Evolutionary conservation across 2,329 filamentous ascomycete genomes (phyloP).

Genomic region (Bipolaris zeicola): DNA sequence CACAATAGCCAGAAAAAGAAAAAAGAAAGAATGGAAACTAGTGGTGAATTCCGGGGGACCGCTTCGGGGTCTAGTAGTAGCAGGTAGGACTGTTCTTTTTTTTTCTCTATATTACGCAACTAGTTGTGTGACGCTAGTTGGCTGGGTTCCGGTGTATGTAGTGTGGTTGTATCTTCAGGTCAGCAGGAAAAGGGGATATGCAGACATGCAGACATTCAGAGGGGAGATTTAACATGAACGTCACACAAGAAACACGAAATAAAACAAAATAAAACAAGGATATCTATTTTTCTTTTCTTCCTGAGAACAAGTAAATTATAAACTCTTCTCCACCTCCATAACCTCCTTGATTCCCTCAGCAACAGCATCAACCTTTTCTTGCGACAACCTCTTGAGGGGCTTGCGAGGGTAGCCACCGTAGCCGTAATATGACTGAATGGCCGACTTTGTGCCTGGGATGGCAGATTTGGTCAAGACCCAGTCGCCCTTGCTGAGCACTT

Average conservation of each 20-base stretch:
- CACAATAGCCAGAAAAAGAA: too few relatives aligned
- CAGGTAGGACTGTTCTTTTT: too few relatives aligned
- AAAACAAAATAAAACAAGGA: background rate
- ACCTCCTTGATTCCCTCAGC: constrained; percentile 59
- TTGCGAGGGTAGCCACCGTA: constrained; percentile 78
- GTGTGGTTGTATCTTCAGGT: too few relatives aligned
- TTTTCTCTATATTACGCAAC: too few relatives aligned
- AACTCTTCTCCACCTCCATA: constrained; percentile 66
- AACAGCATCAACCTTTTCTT: constrained; percentile 57
- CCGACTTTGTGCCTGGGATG: constrained; percentile 84
- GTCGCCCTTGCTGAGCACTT: constrained; percentile 76
- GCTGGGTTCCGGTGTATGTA: too few relatives aligned
- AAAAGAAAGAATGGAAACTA: too few relatives aligned
- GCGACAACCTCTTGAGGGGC: constrained; percentile 70
- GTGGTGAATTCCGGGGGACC: too few relatives aligned
- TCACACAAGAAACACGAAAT: background rate
- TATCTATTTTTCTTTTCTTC: constrained; percentile 17
- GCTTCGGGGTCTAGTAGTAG: too few relatives aligned
- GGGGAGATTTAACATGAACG: too few relatives aligned
- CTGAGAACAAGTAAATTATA: constrained; percentile 29
- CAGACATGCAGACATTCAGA: background rate
- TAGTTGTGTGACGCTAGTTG: too few relatives aligned
- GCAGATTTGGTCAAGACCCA: constrained; percentile 83
- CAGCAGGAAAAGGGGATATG: too few relatives aligned
- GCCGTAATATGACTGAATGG: constrained; percentile 78